Conservation (phyloP, 179 eudicot species). For the Carnegiea gigantea region DNA sequence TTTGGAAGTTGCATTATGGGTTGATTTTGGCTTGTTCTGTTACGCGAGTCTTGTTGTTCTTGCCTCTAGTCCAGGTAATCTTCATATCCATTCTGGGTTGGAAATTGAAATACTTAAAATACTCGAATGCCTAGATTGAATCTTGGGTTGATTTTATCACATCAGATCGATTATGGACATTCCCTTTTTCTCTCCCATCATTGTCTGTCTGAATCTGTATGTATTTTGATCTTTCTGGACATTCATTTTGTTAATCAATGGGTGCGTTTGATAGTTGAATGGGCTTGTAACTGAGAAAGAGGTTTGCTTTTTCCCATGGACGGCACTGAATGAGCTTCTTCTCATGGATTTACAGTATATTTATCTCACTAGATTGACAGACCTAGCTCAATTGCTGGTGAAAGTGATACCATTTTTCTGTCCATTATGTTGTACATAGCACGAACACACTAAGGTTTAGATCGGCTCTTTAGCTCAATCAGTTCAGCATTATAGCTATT, state of each 20-base stretch:
- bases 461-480: background rate
- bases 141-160: background rate
- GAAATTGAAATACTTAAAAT: background rate
- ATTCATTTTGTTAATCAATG: background rate
- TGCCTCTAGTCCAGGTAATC: too few relatives aligned
- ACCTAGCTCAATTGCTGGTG: background rate
- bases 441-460: background rate
- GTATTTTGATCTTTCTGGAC: background rate
- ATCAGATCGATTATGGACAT: background rate
- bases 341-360: background rate
- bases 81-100: background rate
- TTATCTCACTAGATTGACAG: background rate
- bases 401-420: background rate
- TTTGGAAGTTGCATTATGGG: too few relatives aligned
- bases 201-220: slow-evolving; percentile 20
- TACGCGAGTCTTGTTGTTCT: too few relatives aligned
- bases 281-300: too few relatives aligned
- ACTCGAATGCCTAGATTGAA: slow-evolving; percentile 21
- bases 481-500: background rate
- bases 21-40: too few relatives aligned
- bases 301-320: too few relatives aligned
- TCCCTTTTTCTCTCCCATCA: slow-evolving; percentile 6
- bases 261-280: too few relatives aligned
- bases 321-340: too few relatives aligned
- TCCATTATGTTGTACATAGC: slow-evolving; percentile 1